Conservation (phyloP, 2,329 filamentous ascomycete genomes). For the Teratosphaeriaceae sp. region DNA sequence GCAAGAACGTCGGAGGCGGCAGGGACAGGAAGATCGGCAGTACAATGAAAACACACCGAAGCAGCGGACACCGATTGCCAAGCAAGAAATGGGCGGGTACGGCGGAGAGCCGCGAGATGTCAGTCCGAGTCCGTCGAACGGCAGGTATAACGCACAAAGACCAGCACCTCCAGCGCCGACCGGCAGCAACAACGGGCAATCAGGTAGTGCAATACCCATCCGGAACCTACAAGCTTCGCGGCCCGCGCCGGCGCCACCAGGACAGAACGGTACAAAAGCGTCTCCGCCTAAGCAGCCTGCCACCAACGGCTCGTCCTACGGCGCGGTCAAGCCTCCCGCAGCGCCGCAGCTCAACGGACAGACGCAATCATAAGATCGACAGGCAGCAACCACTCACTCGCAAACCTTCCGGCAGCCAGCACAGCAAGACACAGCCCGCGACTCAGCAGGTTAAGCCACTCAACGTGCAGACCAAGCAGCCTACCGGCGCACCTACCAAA, state of each 20-base stretch:
- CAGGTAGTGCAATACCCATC: slow-evolving; percentile 21
- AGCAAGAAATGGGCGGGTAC: slow-evolving; percentile 78
- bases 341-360: slow-evolving; percentile 18
- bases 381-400: slow-evolving; percentile 20
- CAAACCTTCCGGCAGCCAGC: slow-evolving; percentile 23
- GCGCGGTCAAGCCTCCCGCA: slow-evolving; percentile 21
- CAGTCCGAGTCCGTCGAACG: slow-evolving; percentile 41
- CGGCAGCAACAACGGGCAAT: slow-evolving; percentile 21
- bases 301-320: slow-evolving; percentile 21
- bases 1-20: slow-evolving; percentile 44
- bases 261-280: slow-evolving; percentile 23
- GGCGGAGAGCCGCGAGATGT: slow-evolving; percentile 42
- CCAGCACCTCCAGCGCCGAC: slow-evolving; percentile 56
- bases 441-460: slow-evolving; percentile 43
- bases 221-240: slow-evolving; percentile 64
- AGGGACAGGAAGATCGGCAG: slow-evolving; percentile 63
- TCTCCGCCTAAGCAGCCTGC: slow-evolving; percentile 19
- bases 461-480: slow-evolving; percentile 43
- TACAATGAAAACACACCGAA: slow-evolving; percentile 89
- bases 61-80: slow-evolving; percentile 69
- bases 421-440: slow-evolving; percentile 15
- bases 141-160: slow-evolving; percentile 79
- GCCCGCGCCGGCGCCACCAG: slow-evolving; percentile 27
- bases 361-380: slow-evolving; percentile 13
- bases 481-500: slow-evolving; percentile 40